Base-by-base conservation (phyloP, 495 filamentous ascomycete genomes). In the Aspergillus ellipticus region DNA sequence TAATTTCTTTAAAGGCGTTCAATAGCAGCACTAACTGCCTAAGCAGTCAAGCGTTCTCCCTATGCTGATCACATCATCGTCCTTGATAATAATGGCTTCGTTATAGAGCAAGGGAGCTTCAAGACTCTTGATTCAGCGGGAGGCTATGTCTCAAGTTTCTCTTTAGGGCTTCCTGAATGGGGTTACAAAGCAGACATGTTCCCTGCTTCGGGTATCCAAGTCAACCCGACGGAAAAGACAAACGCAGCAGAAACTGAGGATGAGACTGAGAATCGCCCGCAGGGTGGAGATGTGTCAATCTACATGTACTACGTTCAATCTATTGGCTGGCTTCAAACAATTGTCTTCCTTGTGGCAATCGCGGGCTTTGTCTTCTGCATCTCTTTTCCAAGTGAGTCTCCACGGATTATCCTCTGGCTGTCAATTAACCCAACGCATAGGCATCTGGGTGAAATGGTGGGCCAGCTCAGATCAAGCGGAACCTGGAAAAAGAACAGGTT, bases 301-400 rank as follows among this genome's bases (percentile, higher is more conserved):
- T 87, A 87, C 60, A 54, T 69, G 0, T 88, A 85, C 60, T 89
- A 88, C 51, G 64, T 84, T 20, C 63, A 66, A 8, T 75, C 74
- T 6, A 75, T 82, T 21, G 84, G 84, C 0, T 66, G 71, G 74
- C 31, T 75, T 3, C 49, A 59, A 0, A 80, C 82, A 6, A 19
- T 80, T 3, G 29, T 74, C 1, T 70, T 83, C 43, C 58, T 84
- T 10, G 55, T 77, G 10, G 63, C 63, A 5, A 77, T 74, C 52
- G 66, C 66, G 4, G 63, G 55, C 10, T 78, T 75, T 47, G 72
- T 75, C 24, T 78, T 81, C 59, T 74, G 67, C 56, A 73, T 76
- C 19, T 73, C 74, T 0, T 79, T 80, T 57, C 74, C 76, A 20
- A 75, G 66, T 68, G 55, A 55, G 64, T 60, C n/a, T n/a, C 15